These are phyloP conservation scores for Talaromyces sp. DNA, from an alignment of 2,329 filamentous ascomycete species.

Conservation along the genomic window DNA sequence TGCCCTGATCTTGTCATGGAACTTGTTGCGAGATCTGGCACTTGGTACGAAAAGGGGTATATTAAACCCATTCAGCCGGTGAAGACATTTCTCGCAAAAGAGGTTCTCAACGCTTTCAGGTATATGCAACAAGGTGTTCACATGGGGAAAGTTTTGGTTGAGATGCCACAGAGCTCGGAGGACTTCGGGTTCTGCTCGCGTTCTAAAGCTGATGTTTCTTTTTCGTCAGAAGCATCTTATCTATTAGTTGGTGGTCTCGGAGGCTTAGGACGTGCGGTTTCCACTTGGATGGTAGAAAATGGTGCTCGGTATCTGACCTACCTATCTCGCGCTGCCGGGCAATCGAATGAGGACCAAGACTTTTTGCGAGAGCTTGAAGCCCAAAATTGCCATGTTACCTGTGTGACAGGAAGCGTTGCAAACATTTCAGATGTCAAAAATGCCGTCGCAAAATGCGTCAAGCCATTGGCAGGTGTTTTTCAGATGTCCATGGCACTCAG, in stretches of 20 bases:
- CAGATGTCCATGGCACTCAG: slow-evolving; percentile 17
- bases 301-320: slow-evolving; percentile 40
- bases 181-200: neutral
- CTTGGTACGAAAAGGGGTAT: neutral
- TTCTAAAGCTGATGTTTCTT: neutral
- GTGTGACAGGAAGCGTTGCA: neutral
- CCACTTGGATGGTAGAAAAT: slow-evolving; percentile 36
- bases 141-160: slow-evolving; percentile 47
- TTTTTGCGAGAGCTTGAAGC: slow-evolving; percentile 4
- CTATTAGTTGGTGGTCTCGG: slow-evolving; percentile 45
- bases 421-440: neutral
- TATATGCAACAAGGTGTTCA: slow-evolving; percentile 46
- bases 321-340: slow-evolving; percentile 35
- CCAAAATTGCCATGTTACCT: neutral
- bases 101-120: slow-evolving; percentile 42
- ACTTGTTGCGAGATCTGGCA: too few species aligned
- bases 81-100: slow-evolving; percentile 17
- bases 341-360: neutral
- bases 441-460: neutral
- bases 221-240: slow-evolving; percentile 25
- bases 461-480: slow-evolving; percentile 11
- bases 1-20: too few species aligned
- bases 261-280: slow-evolving; percentile 38
- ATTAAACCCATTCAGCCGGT: slow-evolving; percentile 11
- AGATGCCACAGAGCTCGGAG: neutral